Conservation (phyloP, 495 filamentous ascomycete genomes). For the Terfezia claveryi region DNA sequence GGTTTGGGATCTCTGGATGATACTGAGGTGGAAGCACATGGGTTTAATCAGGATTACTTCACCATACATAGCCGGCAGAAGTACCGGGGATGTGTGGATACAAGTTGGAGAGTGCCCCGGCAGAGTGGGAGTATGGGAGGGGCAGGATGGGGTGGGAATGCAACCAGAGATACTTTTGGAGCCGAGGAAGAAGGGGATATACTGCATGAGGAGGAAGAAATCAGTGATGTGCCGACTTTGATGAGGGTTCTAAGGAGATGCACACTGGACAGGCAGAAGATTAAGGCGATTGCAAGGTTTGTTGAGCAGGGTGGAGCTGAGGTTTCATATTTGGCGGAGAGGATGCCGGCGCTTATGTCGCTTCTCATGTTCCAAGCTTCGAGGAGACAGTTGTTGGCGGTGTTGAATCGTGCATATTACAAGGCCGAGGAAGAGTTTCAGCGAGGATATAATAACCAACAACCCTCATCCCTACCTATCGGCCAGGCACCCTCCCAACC, state of each 20-base stretch:
- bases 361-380: slow-evolving; percentile 79
- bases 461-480: no score
- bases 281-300: slow-evolving; percentile 59
- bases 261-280: slow-evolving; percentile 74
- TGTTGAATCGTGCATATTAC: slow-evolving; percentile 27
- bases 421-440: not conserved
- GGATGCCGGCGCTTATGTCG: slow-evolving; percentile 67
- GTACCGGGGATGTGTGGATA: slow-evolving; percentile 4
- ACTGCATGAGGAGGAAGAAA: slow-evolving; percentile 27
- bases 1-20: not conserved
- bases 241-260: slow-evolving; percentile 39
- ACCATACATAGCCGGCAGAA: slow-evolving; percentile 38
- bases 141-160: slow-evolving; percentile 9
- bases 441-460: not conserved
- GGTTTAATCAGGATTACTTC: slow-evolving; percentile 70
- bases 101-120: slow-evolving; percentile 1
- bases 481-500: slow-evolving; percentile 4
- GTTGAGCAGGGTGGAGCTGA: slow-evolving; percentile 61
- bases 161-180: slow-evolving; percentile 8
- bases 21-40: slow-evolving; percentile 29
- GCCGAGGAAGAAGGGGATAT: slow-evolving; percentile 7
- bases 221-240: slow-evolving; percentile 42
- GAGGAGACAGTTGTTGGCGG: slow-evolving; percentile 47
- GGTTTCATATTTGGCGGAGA: slow-evolving; percentile 47
- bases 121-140: slow-evolving; percentile 1